Evolutionary conservation across 345 rosid species (phyloP).

Genomic region (Aquilaria sinensis): DNA sequence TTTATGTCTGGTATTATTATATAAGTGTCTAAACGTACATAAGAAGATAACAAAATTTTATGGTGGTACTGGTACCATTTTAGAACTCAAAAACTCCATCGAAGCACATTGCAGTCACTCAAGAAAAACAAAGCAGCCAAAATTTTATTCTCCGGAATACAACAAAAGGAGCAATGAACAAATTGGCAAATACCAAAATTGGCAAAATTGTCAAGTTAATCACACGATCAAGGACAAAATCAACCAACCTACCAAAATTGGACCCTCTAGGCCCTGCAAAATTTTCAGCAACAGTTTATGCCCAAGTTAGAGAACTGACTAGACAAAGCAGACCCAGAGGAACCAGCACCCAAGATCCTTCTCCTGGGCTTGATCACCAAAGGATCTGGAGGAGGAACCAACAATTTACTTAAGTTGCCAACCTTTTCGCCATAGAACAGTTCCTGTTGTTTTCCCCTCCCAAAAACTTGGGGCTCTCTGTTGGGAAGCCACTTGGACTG

Average conservation of each 20-base stretch:
- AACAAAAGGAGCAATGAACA: not conserved
- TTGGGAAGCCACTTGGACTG: constrained; percentile 41
- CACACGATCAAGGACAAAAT: not conserved
- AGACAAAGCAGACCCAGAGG: constrained; percentile 36
- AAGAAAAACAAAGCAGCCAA: not conserved
- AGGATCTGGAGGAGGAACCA: constrained; percentile 21
- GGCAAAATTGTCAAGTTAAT: not conserved
- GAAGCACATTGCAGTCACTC: too few relatives aligned
- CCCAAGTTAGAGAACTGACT: constrained; percentile 37
- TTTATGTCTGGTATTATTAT: too few relatives aligned
- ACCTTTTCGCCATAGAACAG: not conserved
- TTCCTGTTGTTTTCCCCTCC: not conserved
- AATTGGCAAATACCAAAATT: not conserved
- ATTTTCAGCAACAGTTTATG: constrained; percentile 37
- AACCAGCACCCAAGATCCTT: constrained; percentile 12
- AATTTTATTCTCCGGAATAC: too few relatives aligned
- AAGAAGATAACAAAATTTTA: too few relatives aligned
- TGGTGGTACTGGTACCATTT: too few relatives aligned
- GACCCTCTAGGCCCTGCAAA: constrained; percentile 6
- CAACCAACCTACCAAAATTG: constrained; percentile 11
- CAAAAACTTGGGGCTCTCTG: not conserved
- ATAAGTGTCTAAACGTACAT: too few relatives aligned
- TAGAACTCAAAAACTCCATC: too few relatives aligned
- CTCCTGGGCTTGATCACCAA: constrained; percentile 14
- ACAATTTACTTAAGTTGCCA: constrained; percentile 2